Evolutionary conservation across 768 basidiomycete species (phyloP).

Genomic region (Psilocybe cubensis): DNA sequence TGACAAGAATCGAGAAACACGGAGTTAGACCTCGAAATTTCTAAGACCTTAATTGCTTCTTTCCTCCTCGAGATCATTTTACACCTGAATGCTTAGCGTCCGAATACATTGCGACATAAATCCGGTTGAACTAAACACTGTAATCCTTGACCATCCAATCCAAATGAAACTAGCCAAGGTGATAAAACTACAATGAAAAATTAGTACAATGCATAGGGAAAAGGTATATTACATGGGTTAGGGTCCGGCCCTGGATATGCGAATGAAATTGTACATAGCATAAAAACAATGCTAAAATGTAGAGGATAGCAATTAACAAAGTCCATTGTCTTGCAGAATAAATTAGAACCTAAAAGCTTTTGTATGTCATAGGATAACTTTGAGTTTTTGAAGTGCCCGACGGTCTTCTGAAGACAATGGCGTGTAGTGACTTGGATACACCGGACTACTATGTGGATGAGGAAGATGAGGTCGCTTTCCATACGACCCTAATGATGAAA

Average conservation of each 20-base stretch:
- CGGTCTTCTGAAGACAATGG: conserved; percentile 60
- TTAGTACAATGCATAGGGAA: background rate
- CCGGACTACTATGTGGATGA: conserved; percentile 22
- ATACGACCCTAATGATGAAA: conserved; percentile 23
- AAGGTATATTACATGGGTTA: too few species aligned
- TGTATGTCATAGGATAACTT: conserved; percentile 45
- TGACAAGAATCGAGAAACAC: conserved; percentile 21
- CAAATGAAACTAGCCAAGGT: background rate
- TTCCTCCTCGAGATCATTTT: conserved; percentile 21
- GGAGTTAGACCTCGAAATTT: conserved; percentile 22
- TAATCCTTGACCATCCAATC: background rate
- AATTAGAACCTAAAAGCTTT: conserved; percentile 6
- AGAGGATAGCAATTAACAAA: background rate
- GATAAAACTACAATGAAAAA: background rate
- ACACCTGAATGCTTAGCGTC: background rate
- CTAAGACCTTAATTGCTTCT: conserved; percentile 35
- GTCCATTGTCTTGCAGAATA: background rate
- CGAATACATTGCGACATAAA: conserved; percentile 13
- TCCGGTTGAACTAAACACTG: background rate
- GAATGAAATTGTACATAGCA: too few species aligned
- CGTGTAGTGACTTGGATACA: conserved; percentile 33
- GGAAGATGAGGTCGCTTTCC: conserved; percentile 26
- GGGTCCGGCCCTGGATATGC: too few species aligned
- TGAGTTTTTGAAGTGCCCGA: conserved; percentile 58
- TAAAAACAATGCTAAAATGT: background rate